A percentile compares a stretch with the other conserved stretches of the same genome.
Evolutionary conservation across 495 filamentous ascomycete genomes (phyloP).

Genomic region (Podospora fimiseda): DNA sequence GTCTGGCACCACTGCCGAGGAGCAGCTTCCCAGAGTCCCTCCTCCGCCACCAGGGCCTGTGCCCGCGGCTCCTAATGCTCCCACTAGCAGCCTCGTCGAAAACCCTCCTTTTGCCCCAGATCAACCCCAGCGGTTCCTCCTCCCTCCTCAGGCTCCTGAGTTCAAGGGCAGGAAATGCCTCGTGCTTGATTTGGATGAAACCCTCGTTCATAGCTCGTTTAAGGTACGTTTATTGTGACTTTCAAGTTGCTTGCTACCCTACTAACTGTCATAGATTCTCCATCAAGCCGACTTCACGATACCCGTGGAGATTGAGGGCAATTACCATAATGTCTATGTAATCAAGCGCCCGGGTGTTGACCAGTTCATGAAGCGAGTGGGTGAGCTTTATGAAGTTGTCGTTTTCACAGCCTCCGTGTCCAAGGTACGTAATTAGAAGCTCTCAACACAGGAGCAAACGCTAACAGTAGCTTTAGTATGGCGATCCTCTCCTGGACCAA

Average conservation of each 20-base stretch:
- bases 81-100: slow-evolving; percentile 19
- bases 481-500: slow-evolving; percentile 92
- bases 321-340: slow-evolving; percentile 98
- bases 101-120: slow-evolving; percentile 30
- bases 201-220: slow-evolving; percentile 98
- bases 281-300: slow-evolving; percentile 99
- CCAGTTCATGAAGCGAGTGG: slow-evolving; percentile 97
- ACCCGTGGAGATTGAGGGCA: slow-evolving; percentile 97
- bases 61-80: slow-evolving; percentile 26
- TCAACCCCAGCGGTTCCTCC: slow-evolving; percentile 59
- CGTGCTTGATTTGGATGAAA: slow-evolving; percentile 94
- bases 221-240: slow-evolving; percentile 58
- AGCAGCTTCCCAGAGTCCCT: slow-evolving; percentile 42
- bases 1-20: slow-evolving; percentile 19
- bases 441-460: not conserved
- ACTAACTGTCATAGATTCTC: slow-evolving; percentile 88
- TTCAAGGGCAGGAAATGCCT: slow-evolving; percentile 86
- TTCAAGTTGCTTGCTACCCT: slow-evolving; percentile 16
- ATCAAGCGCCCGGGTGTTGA: slow-evolving; percentile 98
- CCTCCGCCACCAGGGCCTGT: slow-evolving; percentile 54
- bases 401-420: slow-evolving; percentile 98
- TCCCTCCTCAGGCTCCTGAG: slow-evolving; percentile 70
- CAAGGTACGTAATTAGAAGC: slow-evolving; percentile 56
- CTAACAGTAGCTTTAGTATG: slow-evolving; percentile 59
- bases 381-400: slow-evolving; percentile 96